These are phyloP conservation scores for Cinnamomum micranthum DNA, from an alignment of 164 flowering plant genomes.

Conservation along the genomic window DNA sequence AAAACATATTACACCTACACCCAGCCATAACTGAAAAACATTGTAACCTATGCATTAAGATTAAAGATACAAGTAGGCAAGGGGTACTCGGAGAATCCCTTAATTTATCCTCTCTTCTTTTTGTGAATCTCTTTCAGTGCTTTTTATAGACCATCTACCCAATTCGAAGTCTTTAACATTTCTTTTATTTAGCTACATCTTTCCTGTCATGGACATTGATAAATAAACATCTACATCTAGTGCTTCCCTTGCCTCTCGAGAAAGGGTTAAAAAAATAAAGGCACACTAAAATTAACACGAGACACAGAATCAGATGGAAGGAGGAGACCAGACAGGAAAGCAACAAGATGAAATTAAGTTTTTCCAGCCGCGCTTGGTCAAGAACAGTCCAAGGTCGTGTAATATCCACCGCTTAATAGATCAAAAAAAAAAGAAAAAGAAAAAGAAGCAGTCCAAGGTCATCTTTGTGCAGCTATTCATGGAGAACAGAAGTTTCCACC, in stretches of 20 bases:
- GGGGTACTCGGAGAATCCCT: neutral
- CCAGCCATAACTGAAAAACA: neutral
- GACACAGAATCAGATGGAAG: too few relatives aligned
- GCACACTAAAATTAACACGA: neutral
- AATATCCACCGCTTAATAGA: too few relatives aligned
- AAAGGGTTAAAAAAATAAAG: neutral
- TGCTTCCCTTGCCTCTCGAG: neutral
- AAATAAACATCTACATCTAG: neutral
- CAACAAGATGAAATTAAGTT: too few relatives aligned
- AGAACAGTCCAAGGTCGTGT: too few relatives aligned
- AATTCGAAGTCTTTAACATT: too few relatives aligned
- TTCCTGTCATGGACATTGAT: too few relatives aligned
- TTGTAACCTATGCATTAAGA: neutral
- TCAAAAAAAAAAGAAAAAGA: too few relatives aligned
- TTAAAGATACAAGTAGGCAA: neutral
- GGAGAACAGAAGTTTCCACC: too few relatives aligned
- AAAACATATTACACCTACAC: neutral
- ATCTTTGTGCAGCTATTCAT: too few relatives aligned
- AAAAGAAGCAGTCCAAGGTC: too few relatives aligned
- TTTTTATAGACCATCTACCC: neutral
- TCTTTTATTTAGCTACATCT: neutral
- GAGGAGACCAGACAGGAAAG: too few relatives aligned
- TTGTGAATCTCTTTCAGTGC: neutral
- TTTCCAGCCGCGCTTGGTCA: too few relatives aligned
- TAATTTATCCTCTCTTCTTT: neutral